These are phyloP conservation scores for Talaromyces sp. DNA, from an alignment of 2,329 filamentous ascomycete genomes.

Conservation along the genomic window DNA sequence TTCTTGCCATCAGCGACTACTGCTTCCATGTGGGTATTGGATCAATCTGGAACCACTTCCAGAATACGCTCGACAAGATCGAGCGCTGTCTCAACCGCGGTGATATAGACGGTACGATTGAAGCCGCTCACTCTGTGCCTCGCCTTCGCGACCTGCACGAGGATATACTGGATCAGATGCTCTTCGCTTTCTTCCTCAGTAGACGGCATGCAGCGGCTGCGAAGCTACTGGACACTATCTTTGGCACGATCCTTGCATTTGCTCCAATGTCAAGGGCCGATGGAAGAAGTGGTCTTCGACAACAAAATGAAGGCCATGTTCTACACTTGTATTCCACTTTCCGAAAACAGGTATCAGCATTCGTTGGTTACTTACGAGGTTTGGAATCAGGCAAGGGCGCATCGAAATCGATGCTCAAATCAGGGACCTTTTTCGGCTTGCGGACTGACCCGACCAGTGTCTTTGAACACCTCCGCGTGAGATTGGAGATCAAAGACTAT, in stretches of 20 bases:
- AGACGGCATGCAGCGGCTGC: conserved; percentile 75
- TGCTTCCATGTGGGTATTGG: conserved; percentile 78
- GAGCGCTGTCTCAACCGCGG: conserved; percentile 58
- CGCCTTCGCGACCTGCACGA: conserved; percentile 72
- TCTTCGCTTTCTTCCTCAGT: conserved; percentile 71
- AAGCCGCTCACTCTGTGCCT: conserved; percentile 63
- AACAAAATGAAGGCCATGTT: conserved; percentile 44
- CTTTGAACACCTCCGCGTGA: conserved; percentile 68
- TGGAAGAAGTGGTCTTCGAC: conserved; percentile 43
- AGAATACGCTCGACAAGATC: conserved; percentile 65
- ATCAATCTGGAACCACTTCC: conserved; percentile 72
- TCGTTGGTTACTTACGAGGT: conserved; percentile 71
- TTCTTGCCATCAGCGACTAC: conserved; percentile 72
- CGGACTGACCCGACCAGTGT: conserved; percentile 56
- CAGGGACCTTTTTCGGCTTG: conserved; percentile 30
- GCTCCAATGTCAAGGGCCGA: conserved; percentile 48
- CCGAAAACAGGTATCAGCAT: conserved; percentile 71
- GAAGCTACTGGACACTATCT: conserved; percentile 75
- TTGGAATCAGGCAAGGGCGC: conserved; percentile 65
- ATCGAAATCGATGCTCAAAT: conserved; percentile 36
- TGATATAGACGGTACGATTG: conserved; percentile 50
- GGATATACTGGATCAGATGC: conserved; percentile 71
- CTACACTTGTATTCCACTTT: conserved; percentile 65
- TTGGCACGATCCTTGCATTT: conserved; percentile 71
- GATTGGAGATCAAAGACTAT: conserved; percentile 71